Evolutionary conservation across 139 green algal species (phyloP), one percentile per base, ranked within the genome.

Genomic region (Mesotaenium endlicherianum): DNA sequence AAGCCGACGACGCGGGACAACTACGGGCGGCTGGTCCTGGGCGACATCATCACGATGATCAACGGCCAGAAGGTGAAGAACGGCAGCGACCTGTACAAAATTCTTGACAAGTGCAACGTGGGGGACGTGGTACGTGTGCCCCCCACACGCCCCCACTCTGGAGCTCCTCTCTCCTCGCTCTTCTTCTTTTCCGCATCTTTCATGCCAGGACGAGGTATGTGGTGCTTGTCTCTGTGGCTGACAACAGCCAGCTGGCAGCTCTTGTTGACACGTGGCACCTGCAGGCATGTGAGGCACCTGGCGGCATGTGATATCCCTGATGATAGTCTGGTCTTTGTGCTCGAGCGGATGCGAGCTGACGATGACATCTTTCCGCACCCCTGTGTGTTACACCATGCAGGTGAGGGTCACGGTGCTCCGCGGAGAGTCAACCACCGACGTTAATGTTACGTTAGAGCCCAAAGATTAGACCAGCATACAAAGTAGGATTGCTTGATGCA

Each of bases 41-140:
- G 89, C 8, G 89, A 92, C 58, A 86, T 92, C 82, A 88, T 92
- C 74, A 77, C 80, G 2, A 58, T 47, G 6, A 86, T 92, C 31
- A 83, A 91, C 58, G 87, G 77, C 2, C 53, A 88, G 49, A 78
- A 36, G 16, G 77, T 91, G n/a, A 79, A 91, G 40, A 88, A 75
- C 26, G 78, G 70, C 2, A 55, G 38, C 0, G 89, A 92, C 53
- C 64, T 92, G 43, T 92, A 92, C 60, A 84, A 86, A 26, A 87
- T 88, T 34, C 75, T 91, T n/a, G 83, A 91, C 87, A 72, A 69
- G 49, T 75, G 57, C 40, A 80, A 79, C 16, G 86, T 90, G 11
- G 86, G 86, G 16, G 60, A 90, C 4, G 45, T 58, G 81, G 83
- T 88, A 72, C 41, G 60, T 14, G 20, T 64, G 26, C 20, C 20